Evolutionary conservation across 306 rosid species (phyloP), one percentile per base, ranked within the genome.

Genomic region (Albizia julibrissin): DNA sequence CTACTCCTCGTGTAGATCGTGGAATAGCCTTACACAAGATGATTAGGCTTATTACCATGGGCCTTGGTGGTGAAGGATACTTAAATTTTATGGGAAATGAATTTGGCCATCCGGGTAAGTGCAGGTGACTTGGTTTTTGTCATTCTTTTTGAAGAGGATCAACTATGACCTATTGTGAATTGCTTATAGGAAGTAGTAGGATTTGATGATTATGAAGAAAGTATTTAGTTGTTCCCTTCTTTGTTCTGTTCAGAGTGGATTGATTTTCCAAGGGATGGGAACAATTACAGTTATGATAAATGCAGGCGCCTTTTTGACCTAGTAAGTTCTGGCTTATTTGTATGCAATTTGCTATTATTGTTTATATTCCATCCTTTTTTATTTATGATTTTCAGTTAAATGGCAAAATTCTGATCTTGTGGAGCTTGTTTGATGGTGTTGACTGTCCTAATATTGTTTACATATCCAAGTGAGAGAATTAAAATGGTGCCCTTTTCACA

Each of bases 71-170:
- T 79, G 97, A 96, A 91, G 99, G 97, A 72, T 96, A 96, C 85
- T 83, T 96, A 82, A 96, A 96, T 87, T 96, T 96, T 85, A 96
- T 94, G 99, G 99, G 99, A 84, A 96, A 96, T 90, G 99, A 96
- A 87, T 96, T 96, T 49, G 99, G 99, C 62, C 99, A 96, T 87
- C 99, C 99, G 64, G 99, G 99, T 94, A 88, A 86, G 86, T 62
- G 69, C 90, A 86, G 85, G 81, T 58, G 73, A 61, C 81, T 68
- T n/a, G 49, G 22, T 40, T 74, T 39, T 71, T 49, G 58, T 54
- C 47, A 46, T 83, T 86, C 67, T 69, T 67, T 73, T 12, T 43
- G 64, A 72, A 62, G 81, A 43, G 69, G 81, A 79, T 83, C 61
- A 50, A 69, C 69, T 59, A 56, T 52, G 50, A 69, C 22, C 50